phyloP scores from a whole-genome alignment of 306 rosid species.

The Lathyrus oleraceus region DNA sequence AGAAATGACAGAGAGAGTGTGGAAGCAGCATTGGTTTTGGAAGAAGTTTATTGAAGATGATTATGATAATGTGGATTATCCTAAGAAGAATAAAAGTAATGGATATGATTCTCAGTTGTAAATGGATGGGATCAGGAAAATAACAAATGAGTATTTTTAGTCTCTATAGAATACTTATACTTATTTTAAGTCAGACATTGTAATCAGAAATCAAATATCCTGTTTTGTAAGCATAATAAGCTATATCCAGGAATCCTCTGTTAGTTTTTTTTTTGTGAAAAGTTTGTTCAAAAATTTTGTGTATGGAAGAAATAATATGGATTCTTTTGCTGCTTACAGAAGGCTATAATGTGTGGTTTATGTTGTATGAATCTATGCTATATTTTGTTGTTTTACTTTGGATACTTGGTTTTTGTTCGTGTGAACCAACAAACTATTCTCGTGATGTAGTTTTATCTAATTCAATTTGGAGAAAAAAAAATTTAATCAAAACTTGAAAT shows the following conservation, averaged over 20 bases:
- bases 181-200: not conserved
- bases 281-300: not conserved
- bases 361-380: not conserved
- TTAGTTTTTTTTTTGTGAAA: not conserved
- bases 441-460: too few species aligned
- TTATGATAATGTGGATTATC: not conserved
- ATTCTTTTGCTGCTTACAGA: not conserved
- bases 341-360: not conserved
- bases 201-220: not conserved
- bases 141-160: not conserved
- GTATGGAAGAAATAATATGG: not conserved
- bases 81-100: constrained; percentile 3
- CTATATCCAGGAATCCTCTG: not conserved
- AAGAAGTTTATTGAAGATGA: constrained; percentile 64
- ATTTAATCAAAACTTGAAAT: too few species aligned
- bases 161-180: not conserved
- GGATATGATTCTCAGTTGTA: constrained; percentile 59
- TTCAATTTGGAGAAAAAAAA: too few species aligned
- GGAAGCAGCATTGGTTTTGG: constrained; percentile 92
- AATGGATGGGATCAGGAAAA: not conserved
- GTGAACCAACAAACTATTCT: not conserved
- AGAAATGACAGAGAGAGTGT: constrained; percentile 84
- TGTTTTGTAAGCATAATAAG: not conserved
- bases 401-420: not conserved
- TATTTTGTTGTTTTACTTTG: too few species aligned